These are phyloP conservation scores for Dictyostelium brefeldianum DNA, from an alignment of 78 protist genomes.

Conservation along the genomic window DNA sequence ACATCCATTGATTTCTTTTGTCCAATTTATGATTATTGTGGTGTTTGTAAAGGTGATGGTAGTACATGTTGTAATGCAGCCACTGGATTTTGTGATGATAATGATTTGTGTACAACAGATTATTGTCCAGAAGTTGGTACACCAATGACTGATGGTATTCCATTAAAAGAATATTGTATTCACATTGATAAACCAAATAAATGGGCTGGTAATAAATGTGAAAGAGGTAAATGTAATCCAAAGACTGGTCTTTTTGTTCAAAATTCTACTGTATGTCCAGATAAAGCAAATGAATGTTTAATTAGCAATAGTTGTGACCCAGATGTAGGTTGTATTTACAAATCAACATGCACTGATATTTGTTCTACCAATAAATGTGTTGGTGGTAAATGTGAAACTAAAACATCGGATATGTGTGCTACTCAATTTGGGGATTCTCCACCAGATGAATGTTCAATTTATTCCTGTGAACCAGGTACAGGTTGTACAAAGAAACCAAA, in stretches of 20 bases:
- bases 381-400: neutral
- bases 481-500: neutral
- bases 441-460: neutral
- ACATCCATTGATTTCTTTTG: neutral
- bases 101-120: conserved; percentile 19
- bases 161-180: neutral
- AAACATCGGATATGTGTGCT: neutral
- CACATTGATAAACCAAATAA: neutral
- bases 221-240: neutral
- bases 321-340: neutral
- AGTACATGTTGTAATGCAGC: conserved; percentile 3
- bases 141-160: too few relatives aligned
- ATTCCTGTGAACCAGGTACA: neutral
- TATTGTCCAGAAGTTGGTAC: neutral
- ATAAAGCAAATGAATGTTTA: neutral
- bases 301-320: neutral
- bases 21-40: conserved; percentile 25
- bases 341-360: neutral
- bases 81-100: neutral
- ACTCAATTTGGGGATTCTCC: neutral
- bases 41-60: conserved; percentile 22
- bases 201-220: neutral
- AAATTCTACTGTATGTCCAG: neutral
- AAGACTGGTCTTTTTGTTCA: neutral
- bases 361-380: conserved; percentile 2